Conservation (phyloP, 2,329 filamentous ascomycete genomes). For the Aspergillus fructus region DNA sequence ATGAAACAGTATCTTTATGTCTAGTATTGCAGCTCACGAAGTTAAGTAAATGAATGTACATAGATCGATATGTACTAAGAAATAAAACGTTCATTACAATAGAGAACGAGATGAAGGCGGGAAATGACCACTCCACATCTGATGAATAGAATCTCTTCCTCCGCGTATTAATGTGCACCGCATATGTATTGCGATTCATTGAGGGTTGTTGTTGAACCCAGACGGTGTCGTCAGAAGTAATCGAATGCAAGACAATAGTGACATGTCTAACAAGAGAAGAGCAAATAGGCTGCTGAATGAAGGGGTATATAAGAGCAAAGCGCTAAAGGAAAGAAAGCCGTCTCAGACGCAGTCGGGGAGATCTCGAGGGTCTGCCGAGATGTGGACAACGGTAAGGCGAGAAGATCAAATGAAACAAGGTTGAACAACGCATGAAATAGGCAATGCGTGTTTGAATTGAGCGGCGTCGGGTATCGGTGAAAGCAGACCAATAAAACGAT, state of each 20-base stretch:
- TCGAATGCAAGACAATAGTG: slow-evolving; percentile 7
- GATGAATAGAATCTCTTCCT: slow-evolving; percentile 1
- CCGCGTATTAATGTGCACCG: not conserved
- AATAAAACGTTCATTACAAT: not conserved
- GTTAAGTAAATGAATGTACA: slow-evolving; percentile 28
- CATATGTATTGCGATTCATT: not conserved
- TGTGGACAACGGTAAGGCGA: not conserved
- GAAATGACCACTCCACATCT: slow-evolving; percentile 1
- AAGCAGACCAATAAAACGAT: not conserved
- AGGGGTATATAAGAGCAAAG: slow-evolving; percentile 31
- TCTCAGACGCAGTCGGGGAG: slow-evolving; percentile 18
- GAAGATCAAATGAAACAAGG: not conserved
- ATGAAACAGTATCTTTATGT: not conserved
- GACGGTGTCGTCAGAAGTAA: slow-evolving; percentile 3
- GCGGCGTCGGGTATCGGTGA: not conserved
- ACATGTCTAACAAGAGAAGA: slow-evolving; percentile 19
- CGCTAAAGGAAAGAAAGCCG: slow-evolving; percentile 16
- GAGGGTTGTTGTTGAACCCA: not conserved
- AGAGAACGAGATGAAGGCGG: not conserved
- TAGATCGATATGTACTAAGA: slow-evolving; percentile 29
- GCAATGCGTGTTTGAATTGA: not conserved
- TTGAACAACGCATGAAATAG: not conserved
- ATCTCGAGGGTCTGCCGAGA: not conserved
- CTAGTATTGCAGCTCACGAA: slow-evolving; percentile 8
- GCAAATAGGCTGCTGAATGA: slow-evolving; percentile 23